Evolutionary conservation across 495 filamentous ascomycete genomes (phyloP).

Genomic region (Hyaloscypha finlandica): DNA sequence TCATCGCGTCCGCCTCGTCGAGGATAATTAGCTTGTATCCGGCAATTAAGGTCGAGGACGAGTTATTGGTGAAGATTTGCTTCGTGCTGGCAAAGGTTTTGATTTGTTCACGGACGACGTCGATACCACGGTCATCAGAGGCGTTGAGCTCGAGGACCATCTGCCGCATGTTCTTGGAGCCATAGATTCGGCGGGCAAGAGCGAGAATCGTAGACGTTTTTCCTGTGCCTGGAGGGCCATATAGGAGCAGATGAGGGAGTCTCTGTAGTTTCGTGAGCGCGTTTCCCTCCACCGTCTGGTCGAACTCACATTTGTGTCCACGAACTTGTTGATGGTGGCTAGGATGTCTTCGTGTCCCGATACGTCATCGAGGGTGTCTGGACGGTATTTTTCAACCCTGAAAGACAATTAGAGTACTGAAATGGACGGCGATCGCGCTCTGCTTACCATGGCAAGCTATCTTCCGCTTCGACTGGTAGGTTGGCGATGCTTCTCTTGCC

Average conservation of each 20-base stretch:
- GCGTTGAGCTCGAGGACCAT: constrained; percentile 98
- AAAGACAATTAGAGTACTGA: neutral
- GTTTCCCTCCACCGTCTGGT: neutral
- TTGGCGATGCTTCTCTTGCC: constrained; percentile 91
- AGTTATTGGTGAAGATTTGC: constrained; percentile 57
- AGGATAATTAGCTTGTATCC: constrained; percentile 93
- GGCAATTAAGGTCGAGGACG: constrained; percentile 62
- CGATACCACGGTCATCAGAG: constrained; percentile 95
- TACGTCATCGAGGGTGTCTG: constrained; percentile 84
- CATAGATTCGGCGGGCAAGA: constrained; percentile 91
- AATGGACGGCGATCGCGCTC: constrained; percentile 17
- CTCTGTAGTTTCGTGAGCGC: constrained; percentile 45
- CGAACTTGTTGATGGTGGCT: constrained; percentile 94
- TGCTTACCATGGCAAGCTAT: constrained; percentile 85
- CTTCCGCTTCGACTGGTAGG: constrained; percentile 89
- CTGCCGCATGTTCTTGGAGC: constrained; percentile 87
- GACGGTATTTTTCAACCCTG: constrained; percentile 99
- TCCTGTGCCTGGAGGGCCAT: constrained; percentile 94
- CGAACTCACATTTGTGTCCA: constrained; percentile 74
- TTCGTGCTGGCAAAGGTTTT: constrained; percentile 90
- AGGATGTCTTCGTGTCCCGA: constrained; percentile 98
- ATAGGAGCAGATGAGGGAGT: constrained; percentile 95
- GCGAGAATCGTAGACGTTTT: constrained; percentile 96
- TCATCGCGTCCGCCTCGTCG: constrained; percentile 99
- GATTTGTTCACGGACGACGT: constrained; percentile 98